Percentiles rank a stretch among this genome's conserved stretches.
Evolutionary conservation across 2,329 filamentous ascomycete species (phyloP).

Genomic region (Diaporthe sp.): DNA sequence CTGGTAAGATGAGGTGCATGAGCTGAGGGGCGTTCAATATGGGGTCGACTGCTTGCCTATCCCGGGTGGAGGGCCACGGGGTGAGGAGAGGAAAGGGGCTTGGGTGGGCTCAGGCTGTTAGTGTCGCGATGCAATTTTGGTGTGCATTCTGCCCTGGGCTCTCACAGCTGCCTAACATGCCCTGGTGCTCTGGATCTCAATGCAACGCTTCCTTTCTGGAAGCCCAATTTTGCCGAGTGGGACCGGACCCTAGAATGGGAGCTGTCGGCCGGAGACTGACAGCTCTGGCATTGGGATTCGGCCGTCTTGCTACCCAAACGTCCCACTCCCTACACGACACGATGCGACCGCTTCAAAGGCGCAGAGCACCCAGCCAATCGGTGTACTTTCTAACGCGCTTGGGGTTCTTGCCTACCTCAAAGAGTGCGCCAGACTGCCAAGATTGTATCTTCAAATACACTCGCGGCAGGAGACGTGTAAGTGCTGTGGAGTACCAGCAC

Average conservation of each 20-base stretch:
- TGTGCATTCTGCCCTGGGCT: not conserved
- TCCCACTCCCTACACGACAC: not conserved
- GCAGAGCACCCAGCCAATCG: not conserved
- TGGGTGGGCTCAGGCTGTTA: constrained; percentile 20
- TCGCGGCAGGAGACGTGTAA: not conserved
- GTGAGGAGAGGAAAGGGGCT: constrained; percentile 32
- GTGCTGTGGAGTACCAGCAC: not conserved
- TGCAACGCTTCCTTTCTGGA: constrained; percentile 15
- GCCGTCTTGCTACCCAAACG: not conserved
- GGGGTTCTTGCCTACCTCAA: not conserved
- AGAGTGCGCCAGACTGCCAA: not conserved
- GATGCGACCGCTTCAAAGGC: not conserved
- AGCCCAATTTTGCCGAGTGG: constrained; percentile 33
- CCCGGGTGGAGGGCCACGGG: not conserved
- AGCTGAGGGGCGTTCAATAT: constrained; percentile 21
- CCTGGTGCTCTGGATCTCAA: not conserved
- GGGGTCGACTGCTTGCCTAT: constrained; percentile 12
- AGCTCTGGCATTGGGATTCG: not conserved
- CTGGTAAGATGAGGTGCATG: constrained; percentile 18
- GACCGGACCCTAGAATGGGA: constrained; percentile 24
- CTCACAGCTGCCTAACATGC: constrained; percentile 17
- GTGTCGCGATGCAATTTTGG: constrained; percentile 4
- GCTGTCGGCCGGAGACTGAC: constrained; percentile 22
- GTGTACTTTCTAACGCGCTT: not conserved
- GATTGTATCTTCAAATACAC: not conserved